A percentile compares a stretch with the other conserved stretches of the same genome.
phyloP scores from a whole-genome alignment of 495 filamentous ascomycete genomes.

The Baudoinia panamericana region DNA sequence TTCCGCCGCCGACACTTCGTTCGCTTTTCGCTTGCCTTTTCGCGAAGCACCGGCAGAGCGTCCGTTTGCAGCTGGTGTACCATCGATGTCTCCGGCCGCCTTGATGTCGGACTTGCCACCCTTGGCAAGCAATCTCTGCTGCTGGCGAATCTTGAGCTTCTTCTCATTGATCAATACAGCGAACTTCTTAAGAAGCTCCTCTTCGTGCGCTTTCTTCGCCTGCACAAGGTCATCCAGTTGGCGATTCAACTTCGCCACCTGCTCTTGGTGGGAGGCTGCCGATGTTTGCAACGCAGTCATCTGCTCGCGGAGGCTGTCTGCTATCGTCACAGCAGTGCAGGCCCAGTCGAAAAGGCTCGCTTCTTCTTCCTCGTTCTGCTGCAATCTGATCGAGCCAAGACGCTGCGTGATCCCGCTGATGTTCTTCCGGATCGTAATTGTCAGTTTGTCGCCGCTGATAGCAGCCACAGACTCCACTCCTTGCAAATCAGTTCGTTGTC shows the following conservation, averaged over 20 bases:
- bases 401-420: slow-evolving; percentile 54
- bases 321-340: slow-evolving; percentile 36
- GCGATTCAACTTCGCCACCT: slow-evolving; percentile 24
- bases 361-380: slow-evolving; percentile 44
- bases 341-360: slow-evolving; percentile 67
- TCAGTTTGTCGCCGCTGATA: slow-evolving; percentile 30
- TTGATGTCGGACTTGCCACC: slow-evolving; percentile 43
- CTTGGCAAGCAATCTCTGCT: slow-evolving; percentile 55
- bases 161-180: slow-evolving; percentile 66
- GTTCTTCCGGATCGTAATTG: slow-evolving; percentile 42
- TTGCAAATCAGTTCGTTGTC: slow-evolving; percentile 11
- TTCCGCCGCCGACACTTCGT: background rate
- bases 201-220: slow-evolving; percentile 46
- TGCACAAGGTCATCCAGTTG: slow-evolving; percentile 30
- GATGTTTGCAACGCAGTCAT: slow-evolving; percentile 36
- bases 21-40: slow-evolving; percentile 1
- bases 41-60: background rate
- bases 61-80: background rate
- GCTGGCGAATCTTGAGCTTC: slow-evolving; percentile 80
- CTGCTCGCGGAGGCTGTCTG: slow-evolving; percentile 33
- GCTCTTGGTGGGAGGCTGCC: slow-evolving; percentile 33
- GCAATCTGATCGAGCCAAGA: slow-evolving; percentile 52
- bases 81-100: slow-evolving; percentile 15
- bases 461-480: slow-evolving; percentile 26
- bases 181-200: slow-evolving; percentile 58